Conservation (phyloP, 176 grass and related monocot species). For the Eleusine indica region DNA sequence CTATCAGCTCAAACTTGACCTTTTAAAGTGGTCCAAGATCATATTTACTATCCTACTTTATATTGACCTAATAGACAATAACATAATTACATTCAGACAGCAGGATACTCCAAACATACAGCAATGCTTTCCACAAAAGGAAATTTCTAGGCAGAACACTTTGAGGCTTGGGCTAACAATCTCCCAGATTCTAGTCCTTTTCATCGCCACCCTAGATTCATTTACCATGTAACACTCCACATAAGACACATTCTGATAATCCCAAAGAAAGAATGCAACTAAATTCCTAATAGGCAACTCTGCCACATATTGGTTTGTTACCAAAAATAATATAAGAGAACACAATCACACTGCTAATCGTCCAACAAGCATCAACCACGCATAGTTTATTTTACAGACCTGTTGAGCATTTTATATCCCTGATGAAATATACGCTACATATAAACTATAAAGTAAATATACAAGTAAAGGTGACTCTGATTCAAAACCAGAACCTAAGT, state of each 20-base stretch:
- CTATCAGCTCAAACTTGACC: slow-evolving; percentile 27
- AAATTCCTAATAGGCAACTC: background rate
- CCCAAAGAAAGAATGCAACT: background rate
- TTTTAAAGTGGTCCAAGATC: slow-evolving; percentile 18
- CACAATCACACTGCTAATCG: background rate
- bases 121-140: background rate
- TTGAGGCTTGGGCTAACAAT: background rate
- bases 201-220: background rate
- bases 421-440: background rate
- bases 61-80: slow-evolving; percentile 21
- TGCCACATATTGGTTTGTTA: background rate
- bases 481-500: background rate
- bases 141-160: background rate
- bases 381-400: slow-evolving; percentile 12
- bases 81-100: slow-evolving; percentile 17
- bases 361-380: background rate
- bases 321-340: slow-evolving; percentile 7
- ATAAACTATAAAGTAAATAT: background rate
- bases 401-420: background rate
- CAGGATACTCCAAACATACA: slow-evolving; percentile 9
- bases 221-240: background rate
- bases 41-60: slow-evolving; percentile 22
- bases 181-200: background rate
- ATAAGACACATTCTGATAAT: background rate
- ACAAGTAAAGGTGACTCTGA: slow-evolving; percentile 23